Base-by-base conservation (phyloP, 2,329 filamentous ascomycete species). In the Colletotrichum agaves region DNA sequence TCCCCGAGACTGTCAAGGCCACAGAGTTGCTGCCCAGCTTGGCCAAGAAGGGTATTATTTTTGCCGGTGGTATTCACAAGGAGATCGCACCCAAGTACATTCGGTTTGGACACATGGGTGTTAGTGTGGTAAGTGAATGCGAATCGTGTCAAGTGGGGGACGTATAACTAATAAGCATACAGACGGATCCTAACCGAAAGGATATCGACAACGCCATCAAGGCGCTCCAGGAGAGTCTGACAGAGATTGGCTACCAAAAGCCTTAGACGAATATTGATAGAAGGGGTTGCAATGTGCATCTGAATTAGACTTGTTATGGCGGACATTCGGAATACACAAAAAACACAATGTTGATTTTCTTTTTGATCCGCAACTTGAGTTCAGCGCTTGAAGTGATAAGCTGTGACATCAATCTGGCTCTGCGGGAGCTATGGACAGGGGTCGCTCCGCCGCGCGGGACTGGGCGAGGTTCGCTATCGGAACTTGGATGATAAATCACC, bases 101-200 rank as follows among this genome's bases (percentile, higher is more conserved):
- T 73, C 90, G 96, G 31, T 96, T 99, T 75, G 96, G 96, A 47
- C 96, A 98, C 80, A 99, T 99, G 96, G 96, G 96, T 73, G 93
- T 98, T 70, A 96, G 92, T 77, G 91, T 94, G 73, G 88, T 90
- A 81, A 82, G 88, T 85, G 12, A 17, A 13, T 17, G 21, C 19
- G 7, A 21, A 12, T 17, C 12, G 33, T 23, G 43, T 57, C 27
- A 7, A 27, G 43, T 39, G 10, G 60, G 11, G 39, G 8, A 63
- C 72, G 59, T 76, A 76, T 70, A 75, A 63, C 37, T 47, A 43
- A 71, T 61, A 2, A 11, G 11, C 35, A 31, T 19, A 67, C 61
- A 90, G 82, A 93, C 90, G 74, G 93, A 98, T 76, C 87, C 93
- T 31, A 88, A 88, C 70, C 87, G 94, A 70, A 87, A 86, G 59